Evolutionary conservation across 345 rosid species (phyloP).

Genomic region (Rhodamnia argentea): DNA sequence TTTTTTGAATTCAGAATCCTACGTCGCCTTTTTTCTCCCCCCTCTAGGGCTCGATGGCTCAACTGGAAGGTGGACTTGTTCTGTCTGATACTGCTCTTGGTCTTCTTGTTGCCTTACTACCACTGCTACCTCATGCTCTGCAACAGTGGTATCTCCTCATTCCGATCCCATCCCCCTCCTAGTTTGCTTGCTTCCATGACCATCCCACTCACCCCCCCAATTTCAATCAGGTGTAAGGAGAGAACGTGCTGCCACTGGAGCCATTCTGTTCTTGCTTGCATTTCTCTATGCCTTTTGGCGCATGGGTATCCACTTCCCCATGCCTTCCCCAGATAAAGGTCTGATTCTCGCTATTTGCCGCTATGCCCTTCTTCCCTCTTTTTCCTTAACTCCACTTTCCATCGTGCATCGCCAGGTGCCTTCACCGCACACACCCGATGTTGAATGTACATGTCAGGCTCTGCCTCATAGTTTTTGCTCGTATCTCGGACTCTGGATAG

Average conservation of each 20-base stretch:
- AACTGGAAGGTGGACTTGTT: slow-evolving; percentile 97
- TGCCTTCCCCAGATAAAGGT: slow-evolving; percentile 96
- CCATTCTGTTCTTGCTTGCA: slow-evolving; percentile 73
- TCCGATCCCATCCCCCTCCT: neutral
- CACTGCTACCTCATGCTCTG: slow-evolving; percentile 97
- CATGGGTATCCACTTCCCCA: slow-evolving; percentile 97
- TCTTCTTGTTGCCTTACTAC: slow-evolving; percentile 92
- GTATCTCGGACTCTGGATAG: neutral
- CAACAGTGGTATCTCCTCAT: slow-evolving; percentile 48
- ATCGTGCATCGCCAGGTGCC: neutral
- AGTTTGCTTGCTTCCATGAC: neutral
- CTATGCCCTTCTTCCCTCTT: neutral
- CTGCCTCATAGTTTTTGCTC: neutral
- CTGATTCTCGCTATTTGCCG: neutral
- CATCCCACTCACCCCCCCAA: neutral
- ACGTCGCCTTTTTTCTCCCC: neutral
- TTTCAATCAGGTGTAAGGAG: slow-evolving; percentile 59
- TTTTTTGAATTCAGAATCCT: neutral
- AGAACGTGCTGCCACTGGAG: slow-evolving; percentile 89
- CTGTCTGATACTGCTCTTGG: slow-evolving; percentile 79
- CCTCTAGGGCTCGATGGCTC: slow-evolving; percentile 73
- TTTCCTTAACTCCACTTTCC: neutral
- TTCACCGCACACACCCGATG: neutral
- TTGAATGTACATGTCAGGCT: neutral
- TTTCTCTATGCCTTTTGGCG: slow-evolving; percentile 98